Percentiles rank a stretch among this genome's conserved stretches.
Evolutionary conservation across 2,329 filamentous ascomycete species (phyloP).

Genomic region (Allantophomopsis lycopodina): DNA sequence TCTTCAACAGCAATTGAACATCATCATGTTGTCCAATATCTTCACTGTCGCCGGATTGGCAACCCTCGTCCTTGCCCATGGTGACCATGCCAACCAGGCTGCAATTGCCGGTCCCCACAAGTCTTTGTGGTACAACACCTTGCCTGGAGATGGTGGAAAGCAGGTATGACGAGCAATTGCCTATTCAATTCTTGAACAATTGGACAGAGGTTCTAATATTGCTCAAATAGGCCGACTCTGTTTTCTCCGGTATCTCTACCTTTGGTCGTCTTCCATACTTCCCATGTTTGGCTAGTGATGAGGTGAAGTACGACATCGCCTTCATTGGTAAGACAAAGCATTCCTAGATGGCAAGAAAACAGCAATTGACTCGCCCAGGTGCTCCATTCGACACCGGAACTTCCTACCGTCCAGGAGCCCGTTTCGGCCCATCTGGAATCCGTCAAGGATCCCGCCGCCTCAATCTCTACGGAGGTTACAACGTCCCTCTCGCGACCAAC

Average conservation of each 20-base stretch:
- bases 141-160: constrained; percentile 74
- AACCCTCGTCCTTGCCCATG: constrained; percentile 72
- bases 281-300: constrained; percentile 57
- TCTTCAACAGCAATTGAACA: background rate
- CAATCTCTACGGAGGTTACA: constrained; percentile 82
- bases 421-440: constrained; percentile 75
- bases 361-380: constrained; percentile 26
- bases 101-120: constrained; percentile 48
- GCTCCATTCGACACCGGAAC: constrained; percentile 80
- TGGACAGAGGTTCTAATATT: constrained; percentile 6
- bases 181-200: constrained; percentile 1
- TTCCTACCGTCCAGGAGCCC: constrained; percentile 70
- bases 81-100: constrained; percentile 60
- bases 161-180: constrained; percentile 37
- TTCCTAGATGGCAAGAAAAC: background rate
- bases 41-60: constrained; percentile 11
- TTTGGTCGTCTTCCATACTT: constrained; percentile 70
- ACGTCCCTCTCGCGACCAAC: constrained; percentile 67
- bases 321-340: constrained; percentile 49
- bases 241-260: constrained; percentile 79
- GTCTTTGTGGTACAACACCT: constrained; percentile 67
- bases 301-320: constrained; percentile 69
- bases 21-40: constrained; percentile 14
- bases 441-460: constrained; percentile 75
- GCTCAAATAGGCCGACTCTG: constrained; percentile 56